Conservation (phyloP, 305 asterid species). For the Salvia sclarea region DNA sequence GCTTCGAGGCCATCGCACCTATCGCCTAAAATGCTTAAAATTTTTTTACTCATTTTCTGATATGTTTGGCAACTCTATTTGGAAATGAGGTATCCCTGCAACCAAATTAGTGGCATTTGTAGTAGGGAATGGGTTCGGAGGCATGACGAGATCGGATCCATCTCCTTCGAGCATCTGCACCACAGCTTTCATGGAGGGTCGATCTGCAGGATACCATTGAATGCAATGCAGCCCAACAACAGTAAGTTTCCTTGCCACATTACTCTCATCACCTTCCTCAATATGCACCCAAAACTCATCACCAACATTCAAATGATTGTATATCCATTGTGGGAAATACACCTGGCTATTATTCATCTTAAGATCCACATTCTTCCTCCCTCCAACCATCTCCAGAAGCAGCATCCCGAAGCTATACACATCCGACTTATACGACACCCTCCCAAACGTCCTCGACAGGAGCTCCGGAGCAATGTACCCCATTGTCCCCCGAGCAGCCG, state of each 20-base stretch:
- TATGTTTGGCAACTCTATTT: conserved; percentile 27
- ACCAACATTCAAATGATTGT: conserved; percentile 24
- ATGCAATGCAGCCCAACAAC: conserved; percentile 44
- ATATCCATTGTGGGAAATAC: conserved; percentile 32
- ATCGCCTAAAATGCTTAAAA: too few species aligned
- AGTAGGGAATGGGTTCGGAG: conserved; percentile 42
- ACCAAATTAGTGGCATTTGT: conserved; percentile 23
- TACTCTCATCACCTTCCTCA: conserved; percentile 31
- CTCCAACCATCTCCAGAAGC: conserved; percentile 43
- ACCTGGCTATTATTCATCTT: conserved; percentile 27
- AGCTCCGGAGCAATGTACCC: conserved; percentile 49
- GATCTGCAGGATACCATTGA: conserved; percentile 43
- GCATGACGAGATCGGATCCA: conserved; percentile 32
- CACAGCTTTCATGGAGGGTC: conserved; percentile 44
- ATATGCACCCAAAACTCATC: conserved; percentile 28
- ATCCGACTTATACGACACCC: conserved; percentile 41
- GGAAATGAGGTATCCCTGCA: conserved; percentile 3
- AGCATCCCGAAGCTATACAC: conserved; percentile 48
- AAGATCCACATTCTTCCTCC: conserved; percentile 39
- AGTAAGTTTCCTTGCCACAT: conserved; percentile 32
- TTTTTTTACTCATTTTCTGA: conserved; percentile 13
- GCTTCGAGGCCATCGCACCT: too few species aligned
- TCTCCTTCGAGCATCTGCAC: conserved; percentile 53
- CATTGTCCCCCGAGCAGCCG: conserved; percentile 42
- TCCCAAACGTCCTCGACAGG: conserved; percentile 41